Evolutionary conservation across 1,284 basidiomycete species (phyloP).

Genomic region (Boletus semigastroideus): DNA sequence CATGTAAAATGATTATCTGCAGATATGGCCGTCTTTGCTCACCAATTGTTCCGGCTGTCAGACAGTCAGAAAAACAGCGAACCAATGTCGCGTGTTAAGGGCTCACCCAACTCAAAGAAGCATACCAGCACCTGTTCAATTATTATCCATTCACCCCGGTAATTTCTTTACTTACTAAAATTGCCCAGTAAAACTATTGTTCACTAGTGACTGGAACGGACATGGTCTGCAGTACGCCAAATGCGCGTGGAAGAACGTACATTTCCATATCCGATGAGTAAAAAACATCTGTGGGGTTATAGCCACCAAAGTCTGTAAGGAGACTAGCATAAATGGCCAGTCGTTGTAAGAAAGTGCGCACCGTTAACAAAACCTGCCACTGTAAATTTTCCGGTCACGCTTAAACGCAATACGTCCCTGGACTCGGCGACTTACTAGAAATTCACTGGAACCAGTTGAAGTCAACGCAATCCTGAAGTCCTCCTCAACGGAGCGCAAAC

Average conservation of each 20-base stretch:
- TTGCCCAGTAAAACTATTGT: too few species aligned
- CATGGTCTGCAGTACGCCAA: neutral
- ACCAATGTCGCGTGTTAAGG: neutral
- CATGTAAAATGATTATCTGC: neutral
- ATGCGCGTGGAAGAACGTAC: neutral
- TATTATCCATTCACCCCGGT: too few species aligned
- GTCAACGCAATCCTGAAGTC: too few species aligned
- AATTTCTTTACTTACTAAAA: too few species aligned
- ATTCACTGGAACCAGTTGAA: constrained; percentile 12
- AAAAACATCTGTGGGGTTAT: constrained; percentile 5
- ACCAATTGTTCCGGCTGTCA: constrained; percentile 7
- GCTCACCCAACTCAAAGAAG: constrained; percentile 8
- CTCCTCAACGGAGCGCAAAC: too few species aligned
- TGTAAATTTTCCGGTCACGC: neutral
- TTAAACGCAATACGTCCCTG: neutral
- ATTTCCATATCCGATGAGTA: constrained; percentile 8
- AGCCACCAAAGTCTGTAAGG: neutral
- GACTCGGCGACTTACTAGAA: constrained; percentile 1
- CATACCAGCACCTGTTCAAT: neutral
- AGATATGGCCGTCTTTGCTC: neutral
- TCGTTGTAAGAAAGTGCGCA: neutral
- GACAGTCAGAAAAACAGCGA: neutral
- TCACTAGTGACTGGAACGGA: neutral
- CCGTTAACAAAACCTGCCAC: constrained; percentile 4
- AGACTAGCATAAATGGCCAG: neutral